Evolutionary conservation across 345 rosid genomes (phyloP).

Genomic region (Sisymbrium altissimum): DNA sequence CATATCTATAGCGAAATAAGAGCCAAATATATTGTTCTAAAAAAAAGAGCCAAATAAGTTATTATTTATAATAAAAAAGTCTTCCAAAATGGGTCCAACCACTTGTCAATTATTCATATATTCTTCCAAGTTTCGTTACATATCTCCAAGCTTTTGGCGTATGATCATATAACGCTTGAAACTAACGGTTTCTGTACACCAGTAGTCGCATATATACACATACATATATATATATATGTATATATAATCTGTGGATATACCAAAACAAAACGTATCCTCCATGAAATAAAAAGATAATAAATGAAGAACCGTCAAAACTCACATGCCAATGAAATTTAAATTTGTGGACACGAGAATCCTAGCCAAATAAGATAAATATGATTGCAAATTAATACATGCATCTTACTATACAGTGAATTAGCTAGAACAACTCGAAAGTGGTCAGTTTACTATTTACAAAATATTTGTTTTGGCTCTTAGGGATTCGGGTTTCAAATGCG

Average conservation of each 20-base stretch:
- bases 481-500: not conserved
- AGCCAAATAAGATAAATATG: not conserved
- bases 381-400: not conserved
- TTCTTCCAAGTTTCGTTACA: conserved; percentile 12
- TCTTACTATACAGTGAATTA: not conserved
- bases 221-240: not conserved
- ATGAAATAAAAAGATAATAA: not conserved
- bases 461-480: not conserved
- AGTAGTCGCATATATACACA: not conserved
- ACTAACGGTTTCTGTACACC: conserved; percentile 19
- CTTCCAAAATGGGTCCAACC: conserved; percentile 10
- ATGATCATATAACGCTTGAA: conserved; percentile 13
- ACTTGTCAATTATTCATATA: conserved; percentile 25
- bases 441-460: not conserved
- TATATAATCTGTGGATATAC: conserved; percentile 6
- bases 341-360: conserved; percentile 26
- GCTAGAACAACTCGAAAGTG: not conserved
- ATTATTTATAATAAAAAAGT: not conserved
- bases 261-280: not conserved
- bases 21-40: not conserved
- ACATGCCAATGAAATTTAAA: conserved; percentile 1
- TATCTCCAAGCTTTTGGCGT: conserved; percentile 15
- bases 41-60: not conserved
- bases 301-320: conserved; percentile 20
- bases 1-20: conserved; percentile 2